Evolutionary conservation across 805 yeast genomes (phyloP).

Genomic region (Starmerella etchellsii): DNA sequence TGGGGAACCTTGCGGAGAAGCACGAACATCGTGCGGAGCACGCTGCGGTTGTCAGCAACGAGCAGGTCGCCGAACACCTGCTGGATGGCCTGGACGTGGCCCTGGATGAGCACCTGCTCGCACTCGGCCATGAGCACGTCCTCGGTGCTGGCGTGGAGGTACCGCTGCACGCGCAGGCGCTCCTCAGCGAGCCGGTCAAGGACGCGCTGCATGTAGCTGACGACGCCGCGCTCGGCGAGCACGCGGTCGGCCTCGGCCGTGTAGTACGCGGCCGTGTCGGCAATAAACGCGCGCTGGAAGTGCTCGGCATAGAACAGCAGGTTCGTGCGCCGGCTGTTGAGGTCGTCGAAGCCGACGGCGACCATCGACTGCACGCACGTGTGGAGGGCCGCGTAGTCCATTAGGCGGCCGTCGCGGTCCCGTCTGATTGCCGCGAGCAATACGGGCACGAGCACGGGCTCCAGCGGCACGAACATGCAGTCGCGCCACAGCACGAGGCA

Average conservation of each 20-base stretch:
- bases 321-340: conserved; percentile 75
- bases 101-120: conserved; percentile 61
- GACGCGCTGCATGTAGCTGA: conserved; percentile 81
- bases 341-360: conserved; percentile 76
- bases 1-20: conserved; percentile 66
- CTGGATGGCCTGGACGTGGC: conserved; percentile 65
- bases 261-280: conserved; percentile 44
- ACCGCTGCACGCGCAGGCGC: conserved; percentile 58
- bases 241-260: conserved; percentile 53
- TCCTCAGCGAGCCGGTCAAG: conserved; percentile 75
- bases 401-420: conserved; percentile 68
- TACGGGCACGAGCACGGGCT: conserved; percentile 48
- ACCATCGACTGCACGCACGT: conserved; percentile 78
- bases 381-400: conserved; percentile 52
- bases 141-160: conserved; percentile 77
- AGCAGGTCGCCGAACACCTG: conserved; percentile 63
- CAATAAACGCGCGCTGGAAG: conserved; percentile 68
- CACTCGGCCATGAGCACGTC: conserved; percentile 62
- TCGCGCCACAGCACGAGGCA: conserved; percentile 81
- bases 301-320: conserved; percentile 65
- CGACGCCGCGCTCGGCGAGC: conserved; percentile 63
- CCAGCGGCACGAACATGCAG: conserved; percentile 59
- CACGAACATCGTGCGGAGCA: conserved; percentile 64
- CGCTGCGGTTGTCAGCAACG: conserved; percentile 56
- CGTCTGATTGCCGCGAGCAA: conserved; percentile 61